These are phyloP conservation scores for Davidsoniella virescens DNA, from an alignment of 2,329 filamentous ascomycete genomes.

Conservation along the genomic window DNA sequence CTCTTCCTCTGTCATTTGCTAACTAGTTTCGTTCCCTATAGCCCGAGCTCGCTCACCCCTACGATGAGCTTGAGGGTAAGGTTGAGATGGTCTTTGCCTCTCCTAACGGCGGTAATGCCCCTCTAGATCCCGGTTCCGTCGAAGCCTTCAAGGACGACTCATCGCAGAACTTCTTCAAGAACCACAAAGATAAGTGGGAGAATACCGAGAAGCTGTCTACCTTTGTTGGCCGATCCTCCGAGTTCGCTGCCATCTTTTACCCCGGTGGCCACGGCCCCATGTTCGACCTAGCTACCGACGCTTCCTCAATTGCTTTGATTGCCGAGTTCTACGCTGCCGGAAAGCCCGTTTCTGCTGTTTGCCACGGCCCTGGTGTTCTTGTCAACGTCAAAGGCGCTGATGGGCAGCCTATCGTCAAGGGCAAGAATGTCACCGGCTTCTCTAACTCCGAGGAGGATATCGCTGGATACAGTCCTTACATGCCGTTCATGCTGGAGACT, in stretches of 20 bases:
- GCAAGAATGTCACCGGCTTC: constrained; percentile 45
- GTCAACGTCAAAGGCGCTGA: constrained; percentile 36
- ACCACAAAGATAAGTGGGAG: constrained; percentile 44
- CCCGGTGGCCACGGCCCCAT: constrained; percentile 47
- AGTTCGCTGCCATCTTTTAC: constrained; percentile 47
- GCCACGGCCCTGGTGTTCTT: constrained; percentile 51
- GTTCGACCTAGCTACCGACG: constrained; percentile 46
- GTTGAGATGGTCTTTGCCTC: constrained; percentile 42
- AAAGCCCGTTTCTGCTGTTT: constrained; percentile 51
- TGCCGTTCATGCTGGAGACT: constrained; percentile 45
- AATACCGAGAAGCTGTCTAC: constrained; percentile 41
- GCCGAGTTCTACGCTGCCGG: constrained; percentile 43
- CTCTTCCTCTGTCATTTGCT: not conserved
- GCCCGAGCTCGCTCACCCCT: constrained; percentile 50
- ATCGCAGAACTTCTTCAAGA: constrained; percentile 37
- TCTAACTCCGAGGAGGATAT: constrained; percentile 39
- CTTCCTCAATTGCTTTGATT: constrained; percentile 41
- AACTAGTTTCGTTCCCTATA: constrained; percentile 16
- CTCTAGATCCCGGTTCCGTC: constrained; percentile 43
- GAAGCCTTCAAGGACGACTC: constrained; percentile 38
- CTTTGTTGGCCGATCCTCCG: constrained; percentile 36
- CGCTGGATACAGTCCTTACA: constrained; percentile 29
- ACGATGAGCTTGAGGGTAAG: constrained; percentile 38
- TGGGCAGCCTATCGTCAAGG: constrained; percentile 37
- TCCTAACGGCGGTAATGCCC: constrained; percentile 43